Evolutionary conservation across 2,329 filamentous ascomycete species (phyloP).

Genomic region (Ophiocordyceps unilateralis): DNA sequence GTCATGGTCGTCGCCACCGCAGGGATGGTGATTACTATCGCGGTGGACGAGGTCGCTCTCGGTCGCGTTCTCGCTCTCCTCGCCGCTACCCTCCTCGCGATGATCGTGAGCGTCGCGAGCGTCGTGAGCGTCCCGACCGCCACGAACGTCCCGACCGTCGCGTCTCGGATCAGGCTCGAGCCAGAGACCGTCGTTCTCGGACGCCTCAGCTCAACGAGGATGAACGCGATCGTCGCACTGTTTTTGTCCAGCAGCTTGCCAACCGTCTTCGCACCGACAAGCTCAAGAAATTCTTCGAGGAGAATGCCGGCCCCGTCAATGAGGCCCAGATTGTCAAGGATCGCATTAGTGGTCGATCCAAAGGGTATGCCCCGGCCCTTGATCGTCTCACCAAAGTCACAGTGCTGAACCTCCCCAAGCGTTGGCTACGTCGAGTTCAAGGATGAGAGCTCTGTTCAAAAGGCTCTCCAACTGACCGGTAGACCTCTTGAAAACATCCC

Average conservation of each 20-base stretch:
- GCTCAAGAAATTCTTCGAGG: slow-evolving; percentile 87
- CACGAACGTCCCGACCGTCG: slow-evolving; percentile 35
- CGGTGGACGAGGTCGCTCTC: slow-evolving; percentile 34
- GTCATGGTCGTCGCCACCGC: slow-evolving; percentile 53
- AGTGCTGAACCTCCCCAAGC: slow-evolving; percentile 33
- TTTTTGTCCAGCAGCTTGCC: slow-evolving; percentile 96
- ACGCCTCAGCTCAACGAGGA: slow-evolving; percentile 76
- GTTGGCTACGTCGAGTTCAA: slow-evolving; percentile 99
- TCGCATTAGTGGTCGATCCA: slow-evolving; percentile 86
- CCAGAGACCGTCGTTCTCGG: slow-evolving; percentile 26
- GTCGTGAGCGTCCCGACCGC: slow-evolving; percentile 20
- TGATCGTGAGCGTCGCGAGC: slow-evolving; percentile 28
- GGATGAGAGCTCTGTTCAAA: slow-evolving; percentile 79
- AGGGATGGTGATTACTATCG: slow-evolving; percentile 59
- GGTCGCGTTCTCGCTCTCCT: slow-evolving; percentile 57
- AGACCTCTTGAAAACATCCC: slow-evolving; percentile 97
- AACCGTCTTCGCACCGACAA: slow-evolving; percentile 84
- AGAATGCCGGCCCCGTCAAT: slow-evolving; percentile 84
- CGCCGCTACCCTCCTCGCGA: slow-evolving; percentile 39
- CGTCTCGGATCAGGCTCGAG: slow-evolving; percentile 33
- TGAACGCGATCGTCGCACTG: slow-evolving; percentile 88
- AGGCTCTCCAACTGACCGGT: slow-evolving; percentile 93
- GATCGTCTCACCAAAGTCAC: background rate
- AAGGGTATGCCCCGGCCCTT: slow-evolving; percentile 51
- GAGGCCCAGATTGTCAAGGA: slow-evolving; percentile 99